A percentile compares a stretch with the other conserved stretches of the same genome.
Conservation (phyloP, 2,329 filamentous ascomycete species). For the Botryotinia convoluta region DNA sequence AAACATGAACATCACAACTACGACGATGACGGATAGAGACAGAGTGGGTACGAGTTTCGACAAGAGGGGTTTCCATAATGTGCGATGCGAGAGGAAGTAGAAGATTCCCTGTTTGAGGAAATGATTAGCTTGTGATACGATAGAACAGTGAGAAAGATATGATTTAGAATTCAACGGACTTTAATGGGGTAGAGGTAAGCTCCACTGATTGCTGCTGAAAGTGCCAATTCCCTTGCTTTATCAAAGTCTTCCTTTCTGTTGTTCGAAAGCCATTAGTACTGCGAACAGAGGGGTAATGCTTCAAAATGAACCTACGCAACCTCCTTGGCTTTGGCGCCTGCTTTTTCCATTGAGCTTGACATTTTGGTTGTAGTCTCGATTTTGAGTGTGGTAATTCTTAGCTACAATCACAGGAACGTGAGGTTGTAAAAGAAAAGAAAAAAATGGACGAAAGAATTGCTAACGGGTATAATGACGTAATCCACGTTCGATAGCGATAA, state of each 20-base stretch:
- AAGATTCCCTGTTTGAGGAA: slow-evolving; percentile 50
- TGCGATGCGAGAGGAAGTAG: slow-evolving; percentile 56
- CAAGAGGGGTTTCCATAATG: slow-evolving; percentile 58
- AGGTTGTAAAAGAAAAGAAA: not conserved
- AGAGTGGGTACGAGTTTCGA: slow-evolving; percentile 60
- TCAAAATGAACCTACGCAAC: slow-evolving; percentile 35
- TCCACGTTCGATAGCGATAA: no score
- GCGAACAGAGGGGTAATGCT: not conserved
- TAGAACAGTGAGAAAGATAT: slow-evolving; percentile 3
- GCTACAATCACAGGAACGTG: not conserved
- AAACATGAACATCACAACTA: slow-evolving; percentile 80
- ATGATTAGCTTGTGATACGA: slow-evolving; percentile 20
- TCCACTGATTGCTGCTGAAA: slow-evolving; percentile 69
- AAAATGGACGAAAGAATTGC: not conserved
- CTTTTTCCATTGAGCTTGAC: slow-evolving; percentile 34
- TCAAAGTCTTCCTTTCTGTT: slow-evolving; percentile 68
- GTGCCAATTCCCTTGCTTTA: slow-evolving; percentile 60
- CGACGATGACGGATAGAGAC: slow-evolving; percentile 68
- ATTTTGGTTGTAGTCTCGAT: slow-evolving; percentile 22
- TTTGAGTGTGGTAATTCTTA: not conserved
- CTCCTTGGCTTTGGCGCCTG: slow-evolving; percentile 36
- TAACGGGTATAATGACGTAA: no score
- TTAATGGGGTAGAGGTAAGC: slow-evolving; percentile 86
- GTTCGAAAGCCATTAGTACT: slow-evolving; percentile 20
- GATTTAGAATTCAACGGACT: slow-evolving; percentile 39